Evolutionary conservation across 2,329 filamentous ascomycete species (phyloP).

Genomic region (Clarireedia paspali): DNA sequence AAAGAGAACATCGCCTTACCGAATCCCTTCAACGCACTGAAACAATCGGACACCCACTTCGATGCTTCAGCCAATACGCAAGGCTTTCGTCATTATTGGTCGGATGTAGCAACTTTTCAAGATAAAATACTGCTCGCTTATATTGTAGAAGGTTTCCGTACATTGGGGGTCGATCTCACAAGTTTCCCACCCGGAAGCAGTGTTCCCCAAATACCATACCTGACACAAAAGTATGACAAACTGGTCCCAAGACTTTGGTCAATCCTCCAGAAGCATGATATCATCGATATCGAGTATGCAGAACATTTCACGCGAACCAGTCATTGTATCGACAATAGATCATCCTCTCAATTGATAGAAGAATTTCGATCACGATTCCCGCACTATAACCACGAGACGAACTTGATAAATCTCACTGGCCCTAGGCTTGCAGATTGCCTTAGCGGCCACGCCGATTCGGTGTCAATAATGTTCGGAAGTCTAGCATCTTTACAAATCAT

Average conservation of each 20-base stretch:
- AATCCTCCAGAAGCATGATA: no score
- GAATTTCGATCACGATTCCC: constrained; percentile 22
- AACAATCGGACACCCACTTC: background rate
- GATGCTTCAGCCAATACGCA: background rate
- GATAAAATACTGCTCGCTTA: background rate
- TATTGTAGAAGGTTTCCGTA: background rate
- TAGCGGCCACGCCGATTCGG: constrained; percentile 14
- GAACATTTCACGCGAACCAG: no score
- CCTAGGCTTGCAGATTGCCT: constrained; percentile 17
- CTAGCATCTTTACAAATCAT: constrained; percentile 13
- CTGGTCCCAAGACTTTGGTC: no score
- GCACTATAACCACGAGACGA: constrained; percentile 21
- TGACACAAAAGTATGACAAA: no score
- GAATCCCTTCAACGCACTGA: background rate
- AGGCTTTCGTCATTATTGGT: background rate
- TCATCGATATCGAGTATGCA: no score
- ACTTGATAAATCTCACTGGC: constrained; percentile 15
- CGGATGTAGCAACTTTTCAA: background rate
- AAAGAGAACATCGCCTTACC: no score
- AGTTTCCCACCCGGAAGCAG: background rate
- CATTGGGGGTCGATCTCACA: background rate
- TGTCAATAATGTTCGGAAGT: constrained; percentile 22
- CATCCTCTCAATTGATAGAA: no score
- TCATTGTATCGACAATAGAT: no score
- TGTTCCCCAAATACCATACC: no score